Evolutionary conservation across 495 filamentous ascomycete species (phyloP).

Genomic region (Lepidopterella palustris): DNA sequence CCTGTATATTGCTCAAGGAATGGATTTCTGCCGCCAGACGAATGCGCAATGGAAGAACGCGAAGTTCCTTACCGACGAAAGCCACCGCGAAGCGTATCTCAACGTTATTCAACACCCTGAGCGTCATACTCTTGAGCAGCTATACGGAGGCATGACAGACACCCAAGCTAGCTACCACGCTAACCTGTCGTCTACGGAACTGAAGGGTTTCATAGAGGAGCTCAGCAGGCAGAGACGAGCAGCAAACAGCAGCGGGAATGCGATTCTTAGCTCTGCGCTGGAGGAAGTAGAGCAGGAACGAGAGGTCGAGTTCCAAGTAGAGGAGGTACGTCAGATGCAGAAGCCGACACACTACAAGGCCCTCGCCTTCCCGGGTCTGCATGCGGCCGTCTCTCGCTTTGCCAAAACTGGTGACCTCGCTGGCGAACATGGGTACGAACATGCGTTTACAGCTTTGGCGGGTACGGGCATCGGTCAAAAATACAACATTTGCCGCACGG

Average conservation of each 20-base stretch:
- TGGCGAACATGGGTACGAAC: slow-evolving; percentile 13
- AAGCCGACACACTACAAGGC: slow-evolving; percentile 33
- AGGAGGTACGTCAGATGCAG: slow-evolving; percentile 47
- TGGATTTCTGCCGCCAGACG: slow-evolving; percentile 48
- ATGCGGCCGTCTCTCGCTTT: slow-evolving; percentile 38
- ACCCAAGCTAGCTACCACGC: slow-evolving; percentile 1
- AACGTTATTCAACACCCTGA: slow-evolving; percentile 39
- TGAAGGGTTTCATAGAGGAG: slow-evolving; percentile 31
- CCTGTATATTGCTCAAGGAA: slow-evolving; percentile 52
- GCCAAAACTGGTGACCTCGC: slow-evolving; percentile 37
- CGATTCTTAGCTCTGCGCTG: slow-evolving; percentile 39
- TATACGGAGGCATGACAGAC: slow-evolving; percentile 35
- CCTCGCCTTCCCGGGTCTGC: slow-evolving; percentile 35
- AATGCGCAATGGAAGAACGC: slow-evolving; percentile 30
- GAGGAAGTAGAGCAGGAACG: slow-evolving; percentile 50
- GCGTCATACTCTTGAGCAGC: slow-evolving; percentile 41
- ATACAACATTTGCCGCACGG: slow-evolving; percentile 33
- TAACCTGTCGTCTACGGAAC: slow-evolving; percentile 3
- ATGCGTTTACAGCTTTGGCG: slow-evolving; percentile 33
- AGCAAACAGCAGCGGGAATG: slow-evolving; percentile 27
- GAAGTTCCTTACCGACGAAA: slow-evolving; percentile 27
- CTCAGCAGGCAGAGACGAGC: slow-evolving; percentile 25
- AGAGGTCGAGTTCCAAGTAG: slow-evolving; percentile 43
- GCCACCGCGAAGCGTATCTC: slow-evolving; percentile 37
- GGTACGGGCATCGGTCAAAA: slow-evolving; percentile 34